These are phyloP conservation scores for Pochonia chlamydosporia DNA, from an alignment of 2,329 filamentous ascomycete genomes.

Conservation along the genomic window DNA sequence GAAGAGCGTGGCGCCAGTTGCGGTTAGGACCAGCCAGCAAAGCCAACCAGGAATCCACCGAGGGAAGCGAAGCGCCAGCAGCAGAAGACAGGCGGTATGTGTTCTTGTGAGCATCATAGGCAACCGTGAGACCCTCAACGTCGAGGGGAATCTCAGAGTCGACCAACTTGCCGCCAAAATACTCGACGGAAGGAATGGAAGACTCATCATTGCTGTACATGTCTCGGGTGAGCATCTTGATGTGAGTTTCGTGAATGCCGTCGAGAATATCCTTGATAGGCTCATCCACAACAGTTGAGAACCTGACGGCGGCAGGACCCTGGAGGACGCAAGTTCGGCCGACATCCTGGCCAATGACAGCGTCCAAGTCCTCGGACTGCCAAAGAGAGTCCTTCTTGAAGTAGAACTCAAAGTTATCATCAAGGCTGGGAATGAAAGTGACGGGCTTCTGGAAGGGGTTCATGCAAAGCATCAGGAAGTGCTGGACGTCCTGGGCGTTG, in stretches of 20 bases:
- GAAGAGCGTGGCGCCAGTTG: constrained; percentile 92
- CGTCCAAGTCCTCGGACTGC: constrained; percentile 97
- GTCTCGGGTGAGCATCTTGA: constrained; percentile 71
- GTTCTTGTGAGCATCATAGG: constrained; percentile 70
- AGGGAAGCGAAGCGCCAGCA: constrained; percentile 67
- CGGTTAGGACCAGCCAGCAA: constrained; percentile 79
- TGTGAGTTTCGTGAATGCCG: constrained; percentile 82
- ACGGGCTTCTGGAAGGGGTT: constrained; percentile 92
- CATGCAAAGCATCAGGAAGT: constrained; percentile 91
- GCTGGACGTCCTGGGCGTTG: constrained; percentile 96
- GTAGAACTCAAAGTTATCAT: constrained; percentile 97
- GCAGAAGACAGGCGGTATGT: constrained; percentile 78
- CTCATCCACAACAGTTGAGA: constrained; percentile 84
- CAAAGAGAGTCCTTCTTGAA: constrained; percentile 99
- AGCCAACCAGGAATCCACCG: constrained; percentile 77
- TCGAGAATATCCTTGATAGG: constrained; percentile 94
- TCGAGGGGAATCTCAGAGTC: constrained; percentile 68
- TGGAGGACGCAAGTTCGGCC: constrained; percentile 94
- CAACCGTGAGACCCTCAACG: constrained; percentile 79
- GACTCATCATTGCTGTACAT: constrained; percentile 69
- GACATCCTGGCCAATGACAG: constrained; percentile 93
- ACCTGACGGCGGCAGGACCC: constrained; percentile 86
- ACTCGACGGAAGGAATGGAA: constrained; percentile 80
- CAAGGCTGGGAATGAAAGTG: constrained; percentile 90
- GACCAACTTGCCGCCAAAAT: constrained; percentile 86